Evolutionary conservation across 225 moss, liverwort and hornwort genomes (phyloP), one percentile per base, ranked within the genome.

Genomic region (Rhytidiadelphus loreus): DNA sequence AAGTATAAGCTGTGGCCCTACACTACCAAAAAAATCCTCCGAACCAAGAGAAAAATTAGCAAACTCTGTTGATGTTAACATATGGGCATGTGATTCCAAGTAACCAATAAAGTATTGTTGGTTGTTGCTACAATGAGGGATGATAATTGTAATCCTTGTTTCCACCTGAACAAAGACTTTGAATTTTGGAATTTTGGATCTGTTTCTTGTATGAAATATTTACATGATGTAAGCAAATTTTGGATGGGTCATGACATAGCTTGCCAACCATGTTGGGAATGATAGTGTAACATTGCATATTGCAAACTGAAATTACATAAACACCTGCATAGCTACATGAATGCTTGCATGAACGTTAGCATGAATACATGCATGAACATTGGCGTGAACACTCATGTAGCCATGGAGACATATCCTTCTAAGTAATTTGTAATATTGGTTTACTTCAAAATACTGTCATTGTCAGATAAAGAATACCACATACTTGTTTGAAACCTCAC

Each of bases 41-140:
- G 0, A n/a, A 37, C 2, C 2, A 13, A n/a, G 21, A n/a, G 4
- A 23, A n/a, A 24, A 39, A 13, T 0, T 13, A 8, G 0, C 41
- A 15, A 12, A 3, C 4, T 3, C 0, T 25, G 3, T 26, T 25
- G 14, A 25, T 70, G 8, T 70, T 41, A 41, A 70, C 2, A 23
- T 39, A 39, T 23, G 6, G 69, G 7, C n/a, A 6, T 39, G 39
- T 39, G 13, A 69, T 39, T 37, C 32, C 16, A 66, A 66, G 8
- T 66, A n/a, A 66, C 29, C 11, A 66, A 66, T 2, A n/a, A 0
- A 66, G 0, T 22, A 22, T 4, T 66, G 1, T 66, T 21, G 6
- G 1, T 66, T 66, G 32, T 25, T 64, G 25, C 64, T 33, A 19
- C 1, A 64, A 5, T 33, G 64, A 64, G 0, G 9, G 9, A 64